Conservation (phyloP, 2,329 filamentous ascomycete genomes). For the Aschersonia sp. region DNA sequence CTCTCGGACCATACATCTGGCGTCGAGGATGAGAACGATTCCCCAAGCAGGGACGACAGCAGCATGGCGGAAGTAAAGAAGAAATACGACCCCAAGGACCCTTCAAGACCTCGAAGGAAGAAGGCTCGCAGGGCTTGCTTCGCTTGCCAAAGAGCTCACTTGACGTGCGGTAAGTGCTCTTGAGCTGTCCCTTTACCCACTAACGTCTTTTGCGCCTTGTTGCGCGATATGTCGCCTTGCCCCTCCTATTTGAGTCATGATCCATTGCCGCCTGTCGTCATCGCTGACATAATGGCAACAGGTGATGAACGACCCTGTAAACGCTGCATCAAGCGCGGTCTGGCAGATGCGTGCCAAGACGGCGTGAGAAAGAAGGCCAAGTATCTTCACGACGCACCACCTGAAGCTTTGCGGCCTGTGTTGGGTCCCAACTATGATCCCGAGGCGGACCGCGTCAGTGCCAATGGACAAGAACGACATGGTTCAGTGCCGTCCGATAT, state of each 20-base stretch:
- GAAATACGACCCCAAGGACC: conserved; percentile 76
- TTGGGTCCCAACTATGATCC: conserved; percentile 58
- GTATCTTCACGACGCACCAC: conserved; percentile 90
- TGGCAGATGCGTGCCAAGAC: conserved; percentile 86
- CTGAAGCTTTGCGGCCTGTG: conserved; percentile 79
- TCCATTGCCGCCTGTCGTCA: not conserved
- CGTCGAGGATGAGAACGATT: conserved; percentile 41
- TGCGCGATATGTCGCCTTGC: not conserved
- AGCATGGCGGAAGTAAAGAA: conserved; percentile 44
- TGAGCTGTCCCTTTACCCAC: not conserved
- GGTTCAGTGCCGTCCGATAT: conserved; percentile 32
- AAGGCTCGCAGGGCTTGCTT: conserved; percentile 93
- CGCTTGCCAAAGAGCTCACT: conserved; percentile 91
- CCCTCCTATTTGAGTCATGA: not conserved
- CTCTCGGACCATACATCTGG: conserved; percentile 46
- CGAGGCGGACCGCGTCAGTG: conserved; percentile 29
- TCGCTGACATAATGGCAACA: conserved; percentile 26
- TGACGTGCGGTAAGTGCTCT: conserved; percentile 81
- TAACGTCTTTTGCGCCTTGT: not conserved
- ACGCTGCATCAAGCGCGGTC: conserved; percentile 83
- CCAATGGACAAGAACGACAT: conserved; percentile 29
- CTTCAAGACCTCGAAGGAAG: conserved; percentile 76
- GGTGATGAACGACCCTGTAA: conserved; percentile 92
- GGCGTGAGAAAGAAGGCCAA: conserved; percentile 98
- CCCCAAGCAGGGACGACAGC: conserved; percentile 30